phyloP scores from a whole-genome alignment of 805 yeast species.

The Clavispora vitiphila region DNA sequence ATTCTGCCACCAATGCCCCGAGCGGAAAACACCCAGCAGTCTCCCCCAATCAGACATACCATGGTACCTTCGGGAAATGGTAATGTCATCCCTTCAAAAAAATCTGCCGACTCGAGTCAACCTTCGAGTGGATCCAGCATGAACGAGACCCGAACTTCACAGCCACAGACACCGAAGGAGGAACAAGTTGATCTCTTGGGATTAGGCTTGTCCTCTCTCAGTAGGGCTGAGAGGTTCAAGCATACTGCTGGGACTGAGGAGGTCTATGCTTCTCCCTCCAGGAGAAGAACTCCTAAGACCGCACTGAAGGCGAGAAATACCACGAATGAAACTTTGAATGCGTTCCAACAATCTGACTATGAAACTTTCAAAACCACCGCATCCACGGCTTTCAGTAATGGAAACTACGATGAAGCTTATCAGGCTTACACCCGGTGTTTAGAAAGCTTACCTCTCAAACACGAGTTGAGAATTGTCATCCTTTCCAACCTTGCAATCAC shows the following conservation, averaged over 20 bases:
- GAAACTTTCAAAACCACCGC: constrained; percentile 53
- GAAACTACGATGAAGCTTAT: constrained; percentile 71
- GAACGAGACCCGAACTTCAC: constrained; percentile 3
- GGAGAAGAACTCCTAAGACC: constrained; percentile 13
- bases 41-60: neutral
- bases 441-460: constrained; percentile 52
- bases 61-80: no score
- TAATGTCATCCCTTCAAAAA: neutral
- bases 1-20: neutral
- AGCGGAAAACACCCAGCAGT: constrained; percentile 6
- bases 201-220: constrained; percentile 9
- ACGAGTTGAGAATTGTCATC: constrained; percentile 62
- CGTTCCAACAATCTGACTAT: constrained; percentile 39
- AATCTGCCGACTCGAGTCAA: neutral
- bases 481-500: constrained; percentile 71
- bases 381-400: constrained; percentile 62
- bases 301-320: constrained; percentile 6
- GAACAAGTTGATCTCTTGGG: constrained; percentile 25
- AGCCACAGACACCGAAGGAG: constrained; percentile 8
- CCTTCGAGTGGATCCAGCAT: neutral
- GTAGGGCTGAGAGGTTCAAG: constrained; percentile 26
- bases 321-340: constrained; percentile 24
- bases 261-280: constrained; percentile 20
- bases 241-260: constrained; percentile 13
- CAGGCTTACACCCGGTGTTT: constrained; percentile 51